Base-by-base conservation (phyloP, 352 stramenopile species). In the Globisporangium viniferum region DNA sequence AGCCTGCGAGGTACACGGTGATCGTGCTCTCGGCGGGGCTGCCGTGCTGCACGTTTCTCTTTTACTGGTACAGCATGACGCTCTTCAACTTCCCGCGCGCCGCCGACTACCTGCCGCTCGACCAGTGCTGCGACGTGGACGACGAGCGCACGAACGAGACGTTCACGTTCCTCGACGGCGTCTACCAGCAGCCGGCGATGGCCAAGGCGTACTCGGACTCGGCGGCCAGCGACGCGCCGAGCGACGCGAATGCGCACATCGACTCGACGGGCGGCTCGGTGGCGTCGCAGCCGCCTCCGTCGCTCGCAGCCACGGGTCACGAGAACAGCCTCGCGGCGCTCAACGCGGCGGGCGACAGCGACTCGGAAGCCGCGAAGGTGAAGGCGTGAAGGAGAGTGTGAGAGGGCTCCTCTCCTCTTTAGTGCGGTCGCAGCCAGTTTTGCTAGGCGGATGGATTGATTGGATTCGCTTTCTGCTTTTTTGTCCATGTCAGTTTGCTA, bases 181-280 rank as follows among this genome's bases (percentile, higher is more conserved):
- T 90, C 12, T 92, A 92, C 62, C 78, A 88, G 64, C 84, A 90
- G 62, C 84, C 84, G 65, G 84, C 81, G 1, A 88, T 92, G 80
- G 62, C 68, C 51, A 75, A 79, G 61, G 69, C 73, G 54, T 69
- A 68, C 35, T 60, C 59, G 36, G 64, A 36, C 55, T 55, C 63
- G 12, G 54, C 39, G 10, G 27, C 29, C 18, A 60, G 55, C 8
- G 53, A 51, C 49, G 27, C 5, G 9, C 18, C 22, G 5, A 41
- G 55, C 55, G 64, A 69, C 22, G 48, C 24, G 55, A 69, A 69
- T n/a, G 64, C 64, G 56, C 64, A 69, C 46, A 69, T 69, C 18
- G 64, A 69, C 57, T 69, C 64, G 31, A 69, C 64, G 12, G 64
- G 64, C 36, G 62, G 60, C 14, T 74, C 77, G 9, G 73, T 83